These are phyloP conservation scores for Tuber aestivum DNA, from an alignment of 495 filamentous ascomycete species.

Conservation along the genomic window DNA sequence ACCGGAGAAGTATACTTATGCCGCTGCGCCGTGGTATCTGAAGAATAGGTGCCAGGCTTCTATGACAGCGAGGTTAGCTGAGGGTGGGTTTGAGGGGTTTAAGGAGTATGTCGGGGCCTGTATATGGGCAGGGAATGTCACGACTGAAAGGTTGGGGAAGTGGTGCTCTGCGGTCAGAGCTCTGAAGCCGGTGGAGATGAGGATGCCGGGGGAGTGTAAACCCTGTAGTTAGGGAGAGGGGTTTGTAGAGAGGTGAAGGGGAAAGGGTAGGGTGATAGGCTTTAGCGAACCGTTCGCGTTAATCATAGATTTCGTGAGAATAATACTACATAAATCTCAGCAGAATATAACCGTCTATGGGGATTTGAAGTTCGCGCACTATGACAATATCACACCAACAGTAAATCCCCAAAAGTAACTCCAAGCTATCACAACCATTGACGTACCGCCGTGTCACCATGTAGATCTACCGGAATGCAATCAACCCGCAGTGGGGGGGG, in stretches of 20 bases:
- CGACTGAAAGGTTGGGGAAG: constrained; percentile 50
- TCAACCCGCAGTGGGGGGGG: background rate
- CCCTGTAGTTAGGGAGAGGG: background rate
- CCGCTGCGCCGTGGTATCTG: constrained; percentile 68
- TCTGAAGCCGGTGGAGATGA: constrained; percentile 18
- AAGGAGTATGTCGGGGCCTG: constrained; percentile 57
- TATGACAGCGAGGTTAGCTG: constrained; percentile 49
- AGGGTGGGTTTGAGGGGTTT: constrained; percentile 55
- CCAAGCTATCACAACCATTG: too few relatives aligned
- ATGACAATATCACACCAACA: background rate
- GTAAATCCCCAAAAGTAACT: background rate
- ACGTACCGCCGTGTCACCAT: too few relatives aligned
- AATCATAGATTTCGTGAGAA: background rate
- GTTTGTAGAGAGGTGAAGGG: background rate
- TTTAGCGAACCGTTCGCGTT: background rate
- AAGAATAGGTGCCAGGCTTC: constrained; percentile 55
- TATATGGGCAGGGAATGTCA: constrained; percentile 52
- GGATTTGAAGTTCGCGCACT: background rate
- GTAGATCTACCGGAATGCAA: background rate
- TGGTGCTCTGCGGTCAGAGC: constrained; percentile 47
- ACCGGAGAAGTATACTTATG: constrained; percentile 62
- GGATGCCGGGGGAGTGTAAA: background rate
- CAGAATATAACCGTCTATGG: background rate
- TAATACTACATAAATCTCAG: background rate
- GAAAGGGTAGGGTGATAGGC: background rate